Evolutionary conservation across 2,329 filamentous ascomycete genomes (phyloP).

Genomic region (Rhytidhysteron rufulum): DNA sequence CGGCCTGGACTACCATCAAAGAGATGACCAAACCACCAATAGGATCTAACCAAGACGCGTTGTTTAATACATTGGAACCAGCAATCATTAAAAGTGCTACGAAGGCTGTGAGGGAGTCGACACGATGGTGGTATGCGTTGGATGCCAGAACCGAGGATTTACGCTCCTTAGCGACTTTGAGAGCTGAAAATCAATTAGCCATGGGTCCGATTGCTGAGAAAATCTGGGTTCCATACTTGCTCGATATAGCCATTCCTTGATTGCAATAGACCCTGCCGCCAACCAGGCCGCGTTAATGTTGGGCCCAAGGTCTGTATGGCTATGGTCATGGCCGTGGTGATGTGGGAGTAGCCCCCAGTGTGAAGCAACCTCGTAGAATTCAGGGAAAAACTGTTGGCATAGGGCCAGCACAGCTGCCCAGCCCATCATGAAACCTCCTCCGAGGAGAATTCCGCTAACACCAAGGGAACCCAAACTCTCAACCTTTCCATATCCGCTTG

Average conservation of each 20-base stretch:
- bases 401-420: constrained; percentile 59
- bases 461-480: constrained; percentile 92
- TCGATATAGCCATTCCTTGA: constrained; percentile 97
- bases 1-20: constrained; percentile 86
- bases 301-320: constrained; percentile 58
- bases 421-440: constrained; percentile 90
- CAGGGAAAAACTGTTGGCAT: constrained; percentile 47
- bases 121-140: constrained; percentile 92
- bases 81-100: constrained; percentile 87
- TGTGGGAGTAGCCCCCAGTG: constrained; percentile 46
- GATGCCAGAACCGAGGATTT: constrained; percentile 95
- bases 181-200: constrained; percentile 59
- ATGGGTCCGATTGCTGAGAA: constrained; percentile 1
- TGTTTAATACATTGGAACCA: constrained; percentile 79
- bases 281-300: constrained; percentile 95
- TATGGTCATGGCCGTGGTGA: constrained; percentile 62
- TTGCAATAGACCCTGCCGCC: constrained; percentile 78
- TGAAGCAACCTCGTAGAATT: constrained; percentile 40
- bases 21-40: constrained; percentile 91
- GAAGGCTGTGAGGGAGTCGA: constrained; percentile 92
- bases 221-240: constrained; percentile 63
- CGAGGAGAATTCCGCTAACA: constrained; percentile 85
- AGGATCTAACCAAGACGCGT: constrained; percentile 89
- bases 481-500: constrained; percentile 93
- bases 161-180: constrained; percentile 91